Evolutionary conservation across 805 yeast genomes (phyloP).

Genomic region (Teunomyces gatunensis): DNA sequence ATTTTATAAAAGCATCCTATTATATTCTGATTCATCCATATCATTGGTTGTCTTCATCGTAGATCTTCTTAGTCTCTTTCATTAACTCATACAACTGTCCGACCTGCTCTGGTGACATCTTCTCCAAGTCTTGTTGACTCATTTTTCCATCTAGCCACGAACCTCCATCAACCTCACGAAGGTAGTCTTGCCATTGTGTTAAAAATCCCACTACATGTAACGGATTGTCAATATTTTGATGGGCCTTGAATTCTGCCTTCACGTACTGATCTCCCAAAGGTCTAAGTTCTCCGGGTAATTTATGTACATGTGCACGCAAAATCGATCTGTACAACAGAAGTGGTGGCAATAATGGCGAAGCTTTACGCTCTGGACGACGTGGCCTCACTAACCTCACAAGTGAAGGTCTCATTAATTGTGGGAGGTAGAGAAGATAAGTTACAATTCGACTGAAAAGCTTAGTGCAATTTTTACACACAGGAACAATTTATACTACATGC

Average conservation of each 20-base stretch:
- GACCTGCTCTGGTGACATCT: conserved; percentile 88
- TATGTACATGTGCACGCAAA: conserved; percentile 67
- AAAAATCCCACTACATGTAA: conserved; percentile 90
- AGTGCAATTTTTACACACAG: not conserved
- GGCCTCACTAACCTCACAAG: conserved; percentile 34
- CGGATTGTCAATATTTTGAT: conserved; percentile 80
- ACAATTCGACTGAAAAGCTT: not conserved
- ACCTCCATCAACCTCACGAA: conserved; percentile 52
- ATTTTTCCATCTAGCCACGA: conserved; percentile 45
- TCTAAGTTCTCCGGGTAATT: conserved; percentile 67
- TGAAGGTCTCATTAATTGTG: conserved; percentile 34
- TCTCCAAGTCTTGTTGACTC: conserved; percentile 63
- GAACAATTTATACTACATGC: not conserved
- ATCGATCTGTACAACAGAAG: conserved; percentile 73
- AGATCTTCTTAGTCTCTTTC: conserved; percentile 59
- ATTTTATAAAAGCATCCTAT: conserved; percentile 2
- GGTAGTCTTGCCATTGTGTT: conserved; percentile 90
- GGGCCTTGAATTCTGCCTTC: conserved; percentile 84
- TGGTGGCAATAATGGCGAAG: conserved; percentile 71
- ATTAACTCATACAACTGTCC: conserved; percentile 75
- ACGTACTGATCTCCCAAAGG: conserved; percentile 88
- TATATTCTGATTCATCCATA: not conserved
- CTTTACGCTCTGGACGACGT: conserved; percentile 39
- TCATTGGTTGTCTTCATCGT: conserved; percentile 8
- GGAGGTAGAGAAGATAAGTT: not conserved